A percentile compares a stretch with the other conserved stretches of the same genome.
These are phyloP conservation scores for Wickerhamiella domercqiae DNA, from an alignment of 805 yeast genomes.

Conservation along the genomic window DNA sequence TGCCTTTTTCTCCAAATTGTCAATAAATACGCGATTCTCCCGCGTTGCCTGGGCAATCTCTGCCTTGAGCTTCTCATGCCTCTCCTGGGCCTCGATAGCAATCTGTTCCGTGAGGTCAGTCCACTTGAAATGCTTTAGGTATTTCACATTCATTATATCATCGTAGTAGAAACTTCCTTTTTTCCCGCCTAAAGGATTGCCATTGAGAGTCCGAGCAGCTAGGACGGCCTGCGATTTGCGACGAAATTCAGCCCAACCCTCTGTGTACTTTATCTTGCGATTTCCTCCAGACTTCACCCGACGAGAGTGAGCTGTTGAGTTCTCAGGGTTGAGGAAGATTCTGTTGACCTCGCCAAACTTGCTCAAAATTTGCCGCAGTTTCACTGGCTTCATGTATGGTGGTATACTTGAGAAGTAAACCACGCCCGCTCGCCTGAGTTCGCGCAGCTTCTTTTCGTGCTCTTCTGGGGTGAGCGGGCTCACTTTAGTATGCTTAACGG, in stretches of 20 bases:
- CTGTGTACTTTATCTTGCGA: constrained; percentile 71
- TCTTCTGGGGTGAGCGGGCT: constrained; percentile 21
- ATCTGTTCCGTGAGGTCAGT: constrained; percentile 84
- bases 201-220: constrained; percentile 75
- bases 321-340: constrained; percentile 76
- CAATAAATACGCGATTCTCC: constrained; percentile 67
- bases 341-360: constrained; percentile 84
- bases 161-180: constrained; percentile 85
- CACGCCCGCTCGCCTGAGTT: constrained; percentile 68
- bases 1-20: constrained; percentile 74
- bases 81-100: constrained; percentile 73
- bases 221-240: constrained; percentile 76
- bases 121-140: constrained; percentile 89
- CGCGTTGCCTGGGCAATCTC: constrained; percentile 82
- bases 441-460: constrained; percentile 25
- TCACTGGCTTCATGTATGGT: constrained; percentile 93
- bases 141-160: constrained; percentile 82
- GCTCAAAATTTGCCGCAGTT: constrained; percentile 62
- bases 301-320: constrained; percentile 41
- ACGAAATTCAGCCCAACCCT: constrained; percentile 93
- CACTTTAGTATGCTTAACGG: constrained; percentile 11
- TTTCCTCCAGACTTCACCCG: constrained; percentile 84
- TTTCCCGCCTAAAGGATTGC: constrained; percentile 80
- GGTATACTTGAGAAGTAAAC: constrained; percentile 85
- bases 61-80: constrained; percentile 74